These are phyloP conservation scores for Avicennia marina DNA, from an alignment of 257 asterid species.

Conservation along the genomic window DNA sequence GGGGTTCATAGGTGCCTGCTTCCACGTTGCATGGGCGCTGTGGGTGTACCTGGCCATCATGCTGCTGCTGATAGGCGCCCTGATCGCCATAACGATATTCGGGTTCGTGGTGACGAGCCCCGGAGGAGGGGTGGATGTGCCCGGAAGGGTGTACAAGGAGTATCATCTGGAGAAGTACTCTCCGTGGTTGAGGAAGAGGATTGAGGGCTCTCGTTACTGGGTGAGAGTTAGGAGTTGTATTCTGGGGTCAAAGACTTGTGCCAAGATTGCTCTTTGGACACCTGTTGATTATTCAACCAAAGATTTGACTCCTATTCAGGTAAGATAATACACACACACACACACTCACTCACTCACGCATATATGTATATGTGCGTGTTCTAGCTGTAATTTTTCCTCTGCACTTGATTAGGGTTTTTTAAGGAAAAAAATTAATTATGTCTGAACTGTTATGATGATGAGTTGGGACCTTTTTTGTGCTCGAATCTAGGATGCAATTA, in stretches of 20 bases:
- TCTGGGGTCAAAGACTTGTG: constrained; percentile 76
- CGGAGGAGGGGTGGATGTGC: constrained; percentile 57
- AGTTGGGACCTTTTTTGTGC: no score
- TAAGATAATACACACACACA: no score
- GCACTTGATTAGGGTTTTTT: no score
- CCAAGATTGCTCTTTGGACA: constrained; percentile 57
- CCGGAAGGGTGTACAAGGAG: constrained; percentile 67
- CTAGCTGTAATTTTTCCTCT: no score
- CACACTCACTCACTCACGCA: no score
- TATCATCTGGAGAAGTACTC: constrained; percentile 62
- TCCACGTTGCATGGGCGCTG: constrained; percentile 88
- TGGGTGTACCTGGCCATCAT: constrained; percentile 75
- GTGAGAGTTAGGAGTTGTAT: constrained; percentile 58
- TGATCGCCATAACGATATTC: constrained; percentile 67
- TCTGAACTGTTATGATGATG: no score
- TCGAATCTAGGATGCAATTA: no score
- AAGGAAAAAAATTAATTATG: no score
- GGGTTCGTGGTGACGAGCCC: constrained; percentile 80
- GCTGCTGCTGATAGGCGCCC: constrained; percentile 63
- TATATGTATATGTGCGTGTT: no score
- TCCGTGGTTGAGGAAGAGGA: constrained; percentile 69
- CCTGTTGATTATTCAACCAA: constrained; percentile 68
- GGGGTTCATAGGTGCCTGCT: constrained; percentile 92
- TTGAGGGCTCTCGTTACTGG: constrained; percentile 64
- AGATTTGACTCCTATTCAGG: constrained; percentile 88